phyloP scores from a whole-genome alignment of 2,329 filamentous ascomycete species.

The Phialophora tarda region DNA sequence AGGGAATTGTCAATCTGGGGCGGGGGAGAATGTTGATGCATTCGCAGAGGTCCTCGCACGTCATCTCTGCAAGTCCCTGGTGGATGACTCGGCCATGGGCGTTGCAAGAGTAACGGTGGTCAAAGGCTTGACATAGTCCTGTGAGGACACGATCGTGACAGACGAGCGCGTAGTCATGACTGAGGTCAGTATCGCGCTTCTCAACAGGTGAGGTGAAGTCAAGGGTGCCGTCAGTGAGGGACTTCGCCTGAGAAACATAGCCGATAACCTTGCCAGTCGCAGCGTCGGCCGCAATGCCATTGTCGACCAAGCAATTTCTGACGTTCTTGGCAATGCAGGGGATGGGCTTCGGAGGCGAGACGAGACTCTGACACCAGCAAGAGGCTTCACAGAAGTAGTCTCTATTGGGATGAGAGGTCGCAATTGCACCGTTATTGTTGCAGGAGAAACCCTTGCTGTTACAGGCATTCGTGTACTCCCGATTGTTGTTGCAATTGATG shows the following conservation, averaged over 20 bases:
- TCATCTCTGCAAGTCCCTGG: not conserved
- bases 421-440: not conserved
- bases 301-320: not conserved
- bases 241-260: not conserved
- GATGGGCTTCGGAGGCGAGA: not conserved
- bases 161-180: not conserved
- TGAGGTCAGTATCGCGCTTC: not conserved
- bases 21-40: not conserved
- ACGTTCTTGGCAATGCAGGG: not conserved
- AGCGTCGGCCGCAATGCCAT: not conserved
- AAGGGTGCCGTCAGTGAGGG: not conserved
- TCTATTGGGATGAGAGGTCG: not conserved
- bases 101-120: not conserved
- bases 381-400: not conserved
- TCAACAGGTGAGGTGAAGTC: not conserved
- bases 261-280: not conserved
- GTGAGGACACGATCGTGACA: not conserved
- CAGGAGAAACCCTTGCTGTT: not conserved
- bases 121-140: not conserved
- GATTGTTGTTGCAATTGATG: not conserved
- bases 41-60: not conserved
- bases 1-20: not conserved
- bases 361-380: not conserved
- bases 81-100: not conserved
- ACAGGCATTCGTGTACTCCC: not conserved